Evolutionary conservation across 2,329 filamentous ascomycete species (phyloP).

Genomic region (Zasmidium citrigriseum): DNA sequence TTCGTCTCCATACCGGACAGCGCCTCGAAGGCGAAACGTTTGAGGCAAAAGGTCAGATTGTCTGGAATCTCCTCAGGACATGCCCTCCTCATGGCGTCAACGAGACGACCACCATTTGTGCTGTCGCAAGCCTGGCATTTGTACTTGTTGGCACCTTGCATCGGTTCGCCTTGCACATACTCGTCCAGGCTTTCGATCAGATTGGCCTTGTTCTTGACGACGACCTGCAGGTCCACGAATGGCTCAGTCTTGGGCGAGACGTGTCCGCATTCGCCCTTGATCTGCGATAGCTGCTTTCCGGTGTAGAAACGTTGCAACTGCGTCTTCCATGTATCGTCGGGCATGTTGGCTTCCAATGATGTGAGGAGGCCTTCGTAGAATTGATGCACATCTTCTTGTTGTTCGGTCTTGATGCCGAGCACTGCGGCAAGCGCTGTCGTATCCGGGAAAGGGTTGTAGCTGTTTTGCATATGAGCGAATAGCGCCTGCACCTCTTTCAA

Average conservation of each 20-base stretch:
- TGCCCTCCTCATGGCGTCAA: slow-evolving; percentile 84
- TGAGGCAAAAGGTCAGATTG: slow-evolving; percentile 93
- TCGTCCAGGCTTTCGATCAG: slow-evolving; percentile 86
- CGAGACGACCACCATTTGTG: slow-evolving; percentile 55
- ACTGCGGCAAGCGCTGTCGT: slow-evolving; percentile 70
- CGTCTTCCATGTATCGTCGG: slow-evolving; percentile 66
- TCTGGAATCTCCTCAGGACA: slow-evolving; percentile 92
- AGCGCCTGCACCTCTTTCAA: slow-evolving; percentile 76
- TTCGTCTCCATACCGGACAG: slow-evolving; percentile 76
- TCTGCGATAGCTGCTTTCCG: slow-evolving; percentile 88
- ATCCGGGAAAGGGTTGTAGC: slow-evolving; percentile 71
- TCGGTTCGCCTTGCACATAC: slow-evolving; percentile 94
- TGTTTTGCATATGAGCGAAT: slow-evolving; percentile 85
- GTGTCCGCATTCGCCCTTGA: slow-evolving; percentile 91
- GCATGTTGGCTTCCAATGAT: slow-evolving; percentile 81
- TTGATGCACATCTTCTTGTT: slow-evolving; percentile 98
- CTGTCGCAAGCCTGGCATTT: slow-evolving; percentile 88
- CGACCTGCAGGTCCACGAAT: slow-evolving; percentile 92
- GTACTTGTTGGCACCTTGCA: slow-evolving; percentile 98
- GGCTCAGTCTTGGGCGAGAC: slow-evolving; percentile 88
- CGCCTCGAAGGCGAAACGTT: slow-evolving; percentile 77
- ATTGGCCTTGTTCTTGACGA: slow-evolving; percentile 86
- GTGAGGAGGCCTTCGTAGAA: slow-evolving; percentile 96
- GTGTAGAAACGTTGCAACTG: slow-evolving; percentile 82
- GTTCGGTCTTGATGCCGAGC: slow-evolving; percentile 81